A percentile compares a stretch with the other conserved stretches of the same genome.
Evolutionary conservation across 768 basidiomycete genomes (phyloP).

Genomic region (Tulasnella sp.): DNA sequence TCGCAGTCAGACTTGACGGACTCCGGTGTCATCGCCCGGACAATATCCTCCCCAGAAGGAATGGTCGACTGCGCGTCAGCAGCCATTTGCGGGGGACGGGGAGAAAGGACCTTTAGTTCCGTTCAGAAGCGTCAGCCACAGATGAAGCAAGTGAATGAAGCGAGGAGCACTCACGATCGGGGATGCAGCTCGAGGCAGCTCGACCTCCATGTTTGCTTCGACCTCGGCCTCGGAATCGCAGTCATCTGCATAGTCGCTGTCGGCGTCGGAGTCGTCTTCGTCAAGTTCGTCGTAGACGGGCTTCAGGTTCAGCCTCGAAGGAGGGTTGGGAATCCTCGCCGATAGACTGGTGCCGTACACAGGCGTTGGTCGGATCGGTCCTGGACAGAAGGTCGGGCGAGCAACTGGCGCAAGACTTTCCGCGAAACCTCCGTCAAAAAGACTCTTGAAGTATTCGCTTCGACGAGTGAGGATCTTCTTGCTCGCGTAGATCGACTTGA

Average conservation of each 20-base stretch:
- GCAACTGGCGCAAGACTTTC: neutral
- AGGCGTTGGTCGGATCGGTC: slow-evolving; percentile 1
- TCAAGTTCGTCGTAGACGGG: slow-evolving; percentile 9
- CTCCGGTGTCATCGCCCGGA: slow-evolving; percentile 28
- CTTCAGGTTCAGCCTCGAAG: slow-evolving; percentile 4
- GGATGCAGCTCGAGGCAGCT: slow-evolving; percentile 13
- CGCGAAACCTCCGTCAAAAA: slow-evolving; percentile 28
- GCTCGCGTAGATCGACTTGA: slow-evolving; percentile 26
- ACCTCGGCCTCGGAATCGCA: slow-evolving; percentile 14
- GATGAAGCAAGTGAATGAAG: neutral
- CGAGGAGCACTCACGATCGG: neutral
- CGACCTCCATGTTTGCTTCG: slow-evolving; percentile 22
- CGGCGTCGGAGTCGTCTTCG: slow-evolving; percentile 27
- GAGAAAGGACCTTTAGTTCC: neutral
- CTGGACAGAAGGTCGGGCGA: slow-evolving; percentile 1
- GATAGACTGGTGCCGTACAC: neutral
- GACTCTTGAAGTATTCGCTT: slow-evolving; percentile 26
- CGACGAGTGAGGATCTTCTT: slow-evolving; percentile 23
- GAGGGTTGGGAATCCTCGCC: slow-evolving; percentile 15
- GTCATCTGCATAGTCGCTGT: slow-evolving; percentile 20
- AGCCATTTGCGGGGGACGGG: slow-evolving; percentile 5
- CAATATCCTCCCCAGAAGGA: slow-evolving; percentile 17
- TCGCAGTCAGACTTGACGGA: slow-evolving; percentile 24
- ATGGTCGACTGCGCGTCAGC: slow-evolving; percentile 14
- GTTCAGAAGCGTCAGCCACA: neutral